These are phyloP conservation scores for Fraxinus quadrangulata DNA, from an alignment of 257 asterid species.

Conservation along the genomic window DNA sequence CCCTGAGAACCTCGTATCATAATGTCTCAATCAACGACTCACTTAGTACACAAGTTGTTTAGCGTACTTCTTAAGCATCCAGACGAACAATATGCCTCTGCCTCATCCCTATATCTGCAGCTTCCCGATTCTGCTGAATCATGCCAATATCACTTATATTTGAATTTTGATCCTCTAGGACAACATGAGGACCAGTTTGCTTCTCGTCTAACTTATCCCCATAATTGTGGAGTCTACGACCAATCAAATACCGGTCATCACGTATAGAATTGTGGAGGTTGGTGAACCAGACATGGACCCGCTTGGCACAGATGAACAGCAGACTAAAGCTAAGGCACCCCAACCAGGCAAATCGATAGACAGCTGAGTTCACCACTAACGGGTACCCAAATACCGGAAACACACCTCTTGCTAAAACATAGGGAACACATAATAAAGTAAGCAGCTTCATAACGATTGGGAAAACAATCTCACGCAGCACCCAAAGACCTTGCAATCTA, in stretches of 20 bases:
- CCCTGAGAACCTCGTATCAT: not conserved
- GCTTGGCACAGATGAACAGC: constrained; percentile 71
- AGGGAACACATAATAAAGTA: constrained; percentile 90
- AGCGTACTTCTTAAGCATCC: constrained; percentile 35
- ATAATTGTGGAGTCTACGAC: constrained; percentile 85
- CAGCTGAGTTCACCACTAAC: constrained; percentile 86
- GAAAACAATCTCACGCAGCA: constrained; percentile 78
- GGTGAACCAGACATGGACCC: constrained; percentile 93
- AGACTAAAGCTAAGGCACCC: constrained; percentile 81
- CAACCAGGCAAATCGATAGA: constrained; percentile 90
- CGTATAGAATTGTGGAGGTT: constrained; percentile 93
- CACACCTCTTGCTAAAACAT: constrained; percentile 80
- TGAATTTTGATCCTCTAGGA: constrained; percentile 14
- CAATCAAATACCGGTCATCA: constrained; percentile 87
- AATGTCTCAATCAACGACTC: not conserved
- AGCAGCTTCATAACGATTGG: constrained; percentile 93
- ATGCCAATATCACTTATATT: constrained; percentile 14
- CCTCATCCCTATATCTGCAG: constrained; percentile 51
- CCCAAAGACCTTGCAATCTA: constrained; percentile 88
- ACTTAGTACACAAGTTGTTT: not conserved
- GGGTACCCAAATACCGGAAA: constrained; percentile 92
- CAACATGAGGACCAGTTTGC: constrained; percentile 8
- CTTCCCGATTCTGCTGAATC: constrained; percentile 32
- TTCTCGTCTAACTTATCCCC: constrained; percentile 56
- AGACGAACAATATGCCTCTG: constrained; percentile 54